These are phyloP conservation scores for Lentinula novae-zelandiae DNA, from an alignment of 1,284 basidiomycete species.

Conservation along the genomic window DNA sequence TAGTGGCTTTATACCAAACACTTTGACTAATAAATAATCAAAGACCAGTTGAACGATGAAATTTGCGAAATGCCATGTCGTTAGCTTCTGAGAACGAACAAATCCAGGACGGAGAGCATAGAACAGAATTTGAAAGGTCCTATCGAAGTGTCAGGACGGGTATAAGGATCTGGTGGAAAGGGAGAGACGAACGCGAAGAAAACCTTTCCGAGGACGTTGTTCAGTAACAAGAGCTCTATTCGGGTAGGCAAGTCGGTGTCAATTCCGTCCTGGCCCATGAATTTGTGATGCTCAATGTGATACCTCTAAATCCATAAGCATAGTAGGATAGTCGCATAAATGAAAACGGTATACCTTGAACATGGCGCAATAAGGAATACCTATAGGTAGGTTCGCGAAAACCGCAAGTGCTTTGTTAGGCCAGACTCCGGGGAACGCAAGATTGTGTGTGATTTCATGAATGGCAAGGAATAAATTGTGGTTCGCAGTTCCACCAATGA, in stretches of 20 bases:
- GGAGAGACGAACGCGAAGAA: constrained; percentile 82
- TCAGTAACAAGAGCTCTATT: constrained; percentile 81
- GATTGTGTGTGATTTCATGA: constrained; percentile 98
- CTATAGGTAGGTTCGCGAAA: constrained; percentile 90
- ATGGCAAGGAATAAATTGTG: constrained; percentile 98
- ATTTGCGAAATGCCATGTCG: constrained; percentile 85
- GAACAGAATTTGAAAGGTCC: constrained; percentile 97
- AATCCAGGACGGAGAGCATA: constrained; percentile 97
- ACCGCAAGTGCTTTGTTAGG: constrained; percentile 89
- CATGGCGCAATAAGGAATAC: constrained; percentile 91
- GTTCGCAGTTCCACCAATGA: constrained; percentile 91
- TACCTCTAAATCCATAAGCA: constrained; percentile 53
- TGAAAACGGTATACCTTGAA: constrained; percentile 72
- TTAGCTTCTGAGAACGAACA: constrained; percentile 80
- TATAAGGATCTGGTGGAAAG: neutral
- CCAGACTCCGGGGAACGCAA: constrained; percentile 83
- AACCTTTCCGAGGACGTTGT: constrained; percentile 95
- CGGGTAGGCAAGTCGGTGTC: constrained; percentile 93
- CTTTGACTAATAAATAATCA: constrained; percentile 64
- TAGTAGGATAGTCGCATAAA: neutral
- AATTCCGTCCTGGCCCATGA: constrained; percentile 92
- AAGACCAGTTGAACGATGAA: constrained; percentile 68
- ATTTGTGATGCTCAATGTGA: constrained; percentile 94
- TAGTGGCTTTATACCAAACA: constrained; percentile 62
- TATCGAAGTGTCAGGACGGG: constrained; percentile 25